Evolutionary conservation across 129 eudicot genomes (phyloP), one percentile per base, ranked within the genome.

Genomic region (carrot (Daucus carota)): DNA sequence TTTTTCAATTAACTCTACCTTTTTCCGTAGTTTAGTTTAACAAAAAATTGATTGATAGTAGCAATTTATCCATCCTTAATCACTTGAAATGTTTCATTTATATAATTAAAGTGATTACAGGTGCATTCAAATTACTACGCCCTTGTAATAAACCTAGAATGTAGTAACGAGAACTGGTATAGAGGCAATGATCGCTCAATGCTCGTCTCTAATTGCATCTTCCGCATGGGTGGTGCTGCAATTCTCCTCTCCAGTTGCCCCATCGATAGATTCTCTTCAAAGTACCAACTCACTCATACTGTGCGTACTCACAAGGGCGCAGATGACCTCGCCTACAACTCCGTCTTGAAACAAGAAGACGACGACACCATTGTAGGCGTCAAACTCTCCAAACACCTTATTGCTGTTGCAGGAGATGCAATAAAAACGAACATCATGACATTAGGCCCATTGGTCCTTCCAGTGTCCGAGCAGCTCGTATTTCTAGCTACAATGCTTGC

Each of bases 191-290:
- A 89, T 26, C 86, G 75, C 7, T 76, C 86, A 26, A 89, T 78
- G 79, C 5, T 77, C 31, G 73, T 85, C 12, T 36, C 52, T 31
- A 87, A 87, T 33, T 63, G 84, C 62, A 5, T 85, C 1, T 83
- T 89, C 48, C 95, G 91, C 7, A 77, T 83, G 12, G 96, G 96
- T 41, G 91, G 88, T 0, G 83, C 85, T 13, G 95, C 88, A 6
- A 77, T 89, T 73, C 80, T 89, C 32, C 91, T 89, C 80, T 89
- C 95, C 8, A 86, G 81, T 77, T 47, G 71, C 31, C 54, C 70
- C 0, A 59, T 81, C 6, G 87, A 89, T 72, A 78, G 73, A 40
- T 17, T 9, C 5, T 42, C 28, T 3, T 81, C 86, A 24, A 89
- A 89, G 70, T 87, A 89, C 75, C 77, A 83, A 57, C 77, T 89